A percentile compares a stretch with the other conserved stretches of the same genome.
Conservation (phyloP, 1,284 basidiomycete genomes). For the Microstroma glucosiphilum region DNA sequence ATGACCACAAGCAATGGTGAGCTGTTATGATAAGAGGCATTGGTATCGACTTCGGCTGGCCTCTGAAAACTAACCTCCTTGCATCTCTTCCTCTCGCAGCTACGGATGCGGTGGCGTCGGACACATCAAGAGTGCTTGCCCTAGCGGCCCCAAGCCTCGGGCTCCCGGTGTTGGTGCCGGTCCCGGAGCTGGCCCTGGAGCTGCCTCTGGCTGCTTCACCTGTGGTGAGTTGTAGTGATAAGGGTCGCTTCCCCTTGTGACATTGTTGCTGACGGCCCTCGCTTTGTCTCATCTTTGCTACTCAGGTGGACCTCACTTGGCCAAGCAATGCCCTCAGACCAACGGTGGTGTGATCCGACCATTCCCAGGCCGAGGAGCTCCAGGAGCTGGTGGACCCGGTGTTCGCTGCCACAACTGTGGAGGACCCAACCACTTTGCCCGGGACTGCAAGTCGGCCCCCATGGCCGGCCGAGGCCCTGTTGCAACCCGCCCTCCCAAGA, state of each 20-base stretch:
- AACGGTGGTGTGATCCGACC: neutral
- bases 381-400: constrained; percentile 5
- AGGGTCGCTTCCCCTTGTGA: too few species aligned
- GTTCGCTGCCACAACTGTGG: constrained; percentile 12
- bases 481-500: constrained; percentile 10
- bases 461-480: neutral
- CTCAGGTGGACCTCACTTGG: constrained; percentile 14
- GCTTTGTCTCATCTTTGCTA: constrained; percentile 9
- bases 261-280: neutral
- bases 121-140: neutral
- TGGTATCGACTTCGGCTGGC: neutral
- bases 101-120: neutral
- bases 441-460: constrained; percentile 13
- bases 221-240: neutral
- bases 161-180: constrained; percentile 8
- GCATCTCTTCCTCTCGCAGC: too few species aligned
- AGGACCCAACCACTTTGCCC: constrained; percentile 17
- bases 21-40: constrained; percentile 13
- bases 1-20: constrained; percentile 16
- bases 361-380: neutral
- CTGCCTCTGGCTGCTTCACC: constrained; percentile 9
- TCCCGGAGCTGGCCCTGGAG: constrained; percentile 4
- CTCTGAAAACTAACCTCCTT: too few species aligned
- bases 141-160: constrained; percentile 5
- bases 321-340: constrained; percentile 14